Base-by-base conservation (phyloP, 371 early-diverging fungal species). In the Rhizopus arrhizus region DNA sequence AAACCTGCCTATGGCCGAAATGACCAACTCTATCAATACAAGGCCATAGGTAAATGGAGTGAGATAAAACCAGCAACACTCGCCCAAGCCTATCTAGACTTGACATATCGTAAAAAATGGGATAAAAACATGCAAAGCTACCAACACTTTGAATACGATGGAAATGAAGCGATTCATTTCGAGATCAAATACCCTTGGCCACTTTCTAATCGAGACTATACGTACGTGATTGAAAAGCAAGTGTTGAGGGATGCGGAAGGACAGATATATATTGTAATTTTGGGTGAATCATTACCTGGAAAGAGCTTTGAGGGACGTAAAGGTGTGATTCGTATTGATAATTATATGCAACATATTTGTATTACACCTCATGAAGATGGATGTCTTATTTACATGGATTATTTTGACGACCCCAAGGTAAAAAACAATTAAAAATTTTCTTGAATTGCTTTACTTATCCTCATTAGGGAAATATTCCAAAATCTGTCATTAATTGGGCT, bases 341-440 rank as follows among this genome's bases (percentile, higher is more conserved):
- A 72, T 10, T 82, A 75, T 41, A 63, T 72, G 35, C 82, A 82
- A 50, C 72, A 74, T 52, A 74, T 82, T 0, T 71, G 77, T 15
- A 75, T 82, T 16, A 56, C 67, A 41, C 62, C 74, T 3, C 64
- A 61, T 38, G 62, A 69, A 36, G 68, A 74, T 48, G 82, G 82
- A 5, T 75, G 77, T 57, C 50, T 36, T n/a, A 65, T 82, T 6
- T 72, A 74, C 62, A 72, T 82, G 64, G 76, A 73, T 40, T 82
- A 79, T 59, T 82, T 70, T 68, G 82, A 82, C 46, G 73, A 82
- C 47, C 82, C 82, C 9, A 79, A 79, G 76, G 82, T 77, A 73
- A 55, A 13, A 16, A 61, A 59, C 31, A 62, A 45, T 8, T 12
- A 7, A 38, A 52, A 10, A 0, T 16, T 13, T 49, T 16, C 28